Evolutionary conservation across 108 stramenopile genomes (phyloP), one percentile per base, ranked within the genome.

Genomic region (Cyclotella distinguenda): DNA sequence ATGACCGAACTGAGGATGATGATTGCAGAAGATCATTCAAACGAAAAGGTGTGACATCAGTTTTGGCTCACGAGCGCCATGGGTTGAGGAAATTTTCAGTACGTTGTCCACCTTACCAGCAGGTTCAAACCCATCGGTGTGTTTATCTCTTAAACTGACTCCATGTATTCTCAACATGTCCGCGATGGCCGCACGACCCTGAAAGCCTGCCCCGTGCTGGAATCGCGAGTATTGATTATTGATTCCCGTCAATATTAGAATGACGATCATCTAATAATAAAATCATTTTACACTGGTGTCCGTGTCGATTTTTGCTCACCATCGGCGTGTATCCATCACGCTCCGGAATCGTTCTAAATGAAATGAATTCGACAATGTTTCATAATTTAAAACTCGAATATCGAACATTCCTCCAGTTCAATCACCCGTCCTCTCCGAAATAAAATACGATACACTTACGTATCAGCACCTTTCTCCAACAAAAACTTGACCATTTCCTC

Each of bases 321-420:
- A 71, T 70, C 7, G 75, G 69, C 3, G 75, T 77, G 43, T 77
- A 77, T 7, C 75, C 75, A 58, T 77, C 69, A 16, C 36, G 27
- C 38, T 77, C 75, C 0, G 38, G 36, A 12, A 77, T 71, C 18
- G 62, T 65, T 42, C 61, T 62, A 31, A 3, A 28, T 10, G 31
- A 52, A 28, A 52, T 4, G 16, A 15, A 19, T 23, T 23, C 10
- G 13, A 21, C 21, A 22, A 48, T 9, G 11, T 19, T 10, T 48
- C 23, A 9, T 10, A 12, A 28, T 28, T 0, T 30, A 52, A 22
- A 2, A 6, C 26, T 3, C 15, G 8, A 11, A 16, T 32, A 52
- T 28, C 50, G 27, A n/a, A n/a, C n/a, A n/a, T n/a, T n/a, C n/a
- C n/a, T n/a, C n/a, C n/a, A n/a, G n/a, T n/a, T n/a, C n/a, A n/a